Base-by-base conservation (phyloP, 2,329 filamentous ascomycete species). In the Aspergillus flavus region DNA sequence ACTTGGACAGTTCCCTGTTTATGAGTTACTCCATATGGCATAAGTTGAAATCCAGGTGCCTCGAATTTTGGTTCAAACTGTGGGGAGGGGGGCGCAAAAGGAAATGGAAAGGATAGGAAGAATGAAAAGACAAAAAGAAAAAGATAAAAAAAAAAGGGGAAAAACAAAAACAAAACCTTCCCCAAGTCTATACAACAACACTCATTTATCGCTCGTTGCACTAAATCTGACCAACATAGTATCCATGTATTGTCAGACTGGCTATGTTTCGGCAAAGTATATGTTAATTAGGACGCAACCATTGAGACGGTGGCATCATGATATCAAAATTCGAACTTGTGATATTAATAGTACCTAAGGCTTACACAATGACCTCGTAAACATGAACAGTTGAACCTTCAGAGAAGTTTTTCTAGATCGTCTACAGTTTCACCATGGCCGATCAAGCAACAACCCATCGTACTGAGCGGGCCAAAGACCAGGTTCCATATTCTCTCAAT, bases 381-480 rank as follows among this genome's bases (percentile, higher is more conserved):
- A 30, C 9, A 16, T 52, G 28, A 32, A 32, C 9, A n/a, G 26
- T 50, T 26, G 45, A 48, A 48, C 26, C 16, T 52, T 6, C 9
- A 52, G n/a, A 19, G 48, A 34, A 30, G 16, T 11, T 65, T 62
- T 73, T 75, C 72, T 73, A 73, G 72, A 75, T 70, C 45, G 73
- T 75, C 6, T 28, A 28, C 26, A 1, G 26, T 28, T 76, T 76
- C 74, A 75, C 65, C 54, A 36, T 11, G 61, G 73, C 66, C 70
- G 72, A 76, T 76, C 73, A 76, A 76, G 73, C 70, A 23, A 28
- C 48, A 61, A 63, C 58, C 61, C 57, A 58, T 56, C 61, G 65
- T 59, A 59, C 58, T 39, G 50, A 58, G 48, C 54, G 58, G 65
- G 67, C 60, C 58, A 66, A 65, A 63, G 26, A 28, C 52, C n/a